These are phyloP conservation scores for Komagataea norvegica DNA, from an alignment of 1,139 yeast genomes.

Conservation along the genomic window DNA sequence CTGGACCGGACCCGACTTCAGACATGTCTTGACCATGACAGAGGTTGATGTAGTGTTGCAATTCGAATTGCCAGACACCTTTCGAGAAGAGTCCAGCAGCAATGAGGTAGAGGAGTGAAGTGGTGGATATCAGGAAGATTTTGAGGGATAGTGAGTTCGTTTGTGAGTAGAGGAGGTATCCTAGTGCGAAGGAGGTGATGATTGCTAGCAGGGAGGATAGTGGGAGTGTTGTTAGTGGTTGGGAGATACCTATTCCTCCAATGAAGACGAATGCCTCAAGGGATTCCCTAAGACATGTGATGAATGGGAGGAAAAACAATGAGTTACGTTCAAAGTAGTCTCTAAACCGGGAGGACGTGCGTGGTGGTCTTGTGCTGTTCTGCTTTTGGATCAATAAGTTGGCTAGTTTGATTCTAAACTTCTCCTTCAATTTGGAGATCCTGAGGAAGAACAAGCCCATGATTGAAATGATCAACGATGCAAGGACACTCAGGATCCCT, in stretches of 20 bases:
- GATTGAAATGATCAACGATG: slow-evolving; percentile 73
- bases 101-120: slow-evolving; percentile 79
- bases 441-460: slow-evolving; percentile 95
- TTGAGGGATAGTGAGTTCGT: slow-evolving; percentile 77
- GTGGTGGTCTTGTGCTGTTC: slow-evolving; percentile 1
- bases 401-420: slow-evolving; percentile 89
- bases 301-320: slow-evolving; percentile 75
- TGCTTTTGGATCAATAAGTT: slow-evolving; percentile 37
- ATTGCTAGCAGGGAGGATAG: slow-evolving; percentile 66
- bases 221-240: slow-evolving; percentile 77
- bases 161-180: slow-evolving; percentile 64
- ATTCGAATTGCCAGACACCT: slow-evolving; percentile 86
- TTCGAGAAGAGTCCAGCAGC: slow-evolving; percentile 87
- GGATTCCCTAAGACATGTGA: slow-evolving; percentile 86
- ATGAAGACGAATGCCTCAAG: slow-evolving; percentile 88
- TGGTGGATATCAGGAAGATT: slow-evolving; percentile 73
- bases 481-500: slow-evolving; percentile 80
- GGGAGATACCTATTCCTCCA: slow-evolving; percentile 80
- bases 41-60: slow-evolving; percentile 56
- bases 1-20: slow-evolving; percentile 91
- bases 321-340: slow-evolving; percentile 58
- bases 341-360: slow-evolving; percentile 28
- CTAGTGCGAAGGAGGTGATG: slow-evolving; percentile 59
- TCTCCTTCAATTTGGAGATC: slow-evolving; percentile 83
- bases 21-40: slow-evolving; percentile 85